Conservation (phyloP, 352 stramenopile genomes). For the Pythium utonaiense region DNA sequence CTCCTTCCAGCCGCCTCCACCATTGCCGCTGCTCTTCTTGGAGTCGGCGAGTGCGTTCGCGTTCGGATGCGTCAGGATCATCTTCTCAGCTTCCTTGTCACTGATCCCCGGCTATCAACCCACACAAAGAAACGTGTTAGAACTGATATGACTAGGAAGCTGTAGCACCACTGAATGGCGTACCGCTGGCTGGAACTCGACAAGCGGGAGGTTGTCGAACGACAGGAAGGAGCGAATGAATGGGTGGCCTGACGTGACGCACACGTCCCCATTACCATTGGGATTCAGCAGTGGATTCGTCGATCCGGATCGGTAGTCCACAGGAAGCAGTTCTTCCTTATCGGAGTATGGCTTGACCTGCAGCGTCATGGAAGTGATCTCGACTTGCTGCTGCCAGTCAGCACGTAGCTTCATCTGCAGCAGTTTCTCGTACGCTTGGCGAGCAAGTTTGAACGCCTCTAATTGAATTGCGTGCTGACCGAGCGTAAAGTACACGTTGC, state of each 20-base stretch:
- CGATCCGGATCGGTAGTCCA: slow-evolving; percentile 93
- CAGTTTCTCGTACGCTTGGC: slow-evolving; percentile 92
- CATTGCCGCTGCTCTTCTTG: slow-evolving; percentile 21
- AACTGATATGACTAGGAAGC: background rate
- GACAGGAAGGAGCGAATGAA: slow-evolving; percentile 95
- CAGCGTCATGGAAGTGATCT: slow-evolving; percentile 91
- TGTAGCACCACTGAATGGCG: background rate
- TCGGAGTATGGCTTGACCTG: slow-evolving; percentile 92
- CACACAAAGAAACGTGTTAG: slow-evolving; percentile 6
- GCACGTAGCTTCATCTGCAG: slow-evolving; percentile 83
- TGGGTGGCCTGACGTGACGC: slow-evolving; percentile 91
- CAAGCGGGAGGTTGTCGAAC: slow-evolving; percentile 94
- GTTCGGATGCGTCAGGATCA: slow-evolving; percentile 69
- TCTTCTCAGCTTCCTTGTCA: slow-evolving; percentile 81
- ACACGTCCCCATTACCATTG: slow-evolving; percentile 86
- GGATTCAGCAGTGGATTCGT: slow-evolving; percentile 92
- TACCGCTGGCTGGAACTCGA: slow-evolving; percentile 90
- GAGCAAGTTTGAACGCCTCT: slow-evolving; percentile 91
- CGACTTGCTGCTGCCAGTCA: slow-evolving; percentile 85
- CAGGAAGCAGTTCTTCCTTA: slow-evolving; percentile 90
- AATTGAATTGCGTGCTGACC: slow-evolving; percentile 89
- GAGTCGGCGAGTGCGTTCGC: slow-evolving; percentile 21
- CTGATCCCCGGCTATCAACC: slow-evolving; percentile 46
- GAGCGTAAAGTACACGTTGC: slow-evolving; percentile 93
- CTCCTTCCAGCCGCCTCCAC: slow-evolving; percentile 46